phyloP scores from a whole-genome alignment of 2,329 filamentous ascomycete species.

The Chrysosporium queenslandicum region DNA sequence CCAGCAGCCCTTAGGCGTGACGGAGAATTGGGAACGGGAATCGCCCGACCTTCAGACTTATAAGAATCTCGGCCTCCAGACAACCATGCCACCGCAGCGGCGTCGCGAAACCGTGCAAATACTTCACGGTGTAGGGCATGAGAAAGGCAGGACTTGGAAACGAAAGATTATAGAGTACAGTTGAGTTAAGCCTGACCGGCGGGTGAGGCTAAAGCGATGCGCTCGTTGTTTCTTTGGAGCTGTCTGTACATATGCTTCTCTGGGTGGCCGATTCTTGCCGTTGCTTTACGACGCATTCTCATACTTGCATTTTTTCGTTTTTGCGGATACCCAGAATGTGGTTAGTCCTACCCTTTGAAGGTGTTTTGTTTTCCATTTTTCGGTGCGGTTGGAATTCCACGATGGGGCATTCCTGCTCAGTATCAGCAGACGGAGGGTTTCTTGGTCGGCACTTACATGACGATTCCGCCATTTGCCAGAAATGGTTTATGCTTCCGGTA shows the following conservation, averaged over 20 bases:
- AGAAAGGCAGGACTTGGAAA: conserved; percentile 27
- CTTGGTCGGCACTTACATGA: no score
- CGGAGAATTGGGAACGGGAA: neutral
- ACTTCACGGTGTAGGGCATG: conserved; percentile 24
- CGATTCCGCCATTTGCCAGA: no score
- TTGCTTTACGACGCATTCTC: neutral
- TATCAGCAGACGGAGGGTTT: no score
- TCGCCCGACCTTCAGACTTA: neutral
- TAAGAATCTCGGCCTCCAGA: neutral
- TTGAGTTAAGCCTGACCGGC: conserved; percentile 13
- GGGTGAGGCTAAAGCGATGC: neutral
- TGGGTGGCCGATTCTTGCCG: neutral
- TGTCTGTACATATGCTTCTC: neutral
- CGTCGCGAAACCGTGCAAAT: conserved; percentile 27
- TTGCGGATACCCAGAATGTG: neutral
- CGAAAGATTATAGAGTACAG: conserved; percentile 31
- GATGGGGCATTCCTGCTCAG: neutral
- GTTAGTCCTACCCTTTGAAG: no score
- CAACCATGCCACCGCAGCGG: conserved; percentile 3
- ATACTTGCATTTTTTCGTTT: neutral
- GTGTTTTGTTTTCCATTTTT: neutral
- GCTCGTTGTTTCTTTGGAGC: neutral
- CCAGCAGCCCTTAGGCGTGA: neutral
- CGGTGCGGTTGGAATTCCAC: no score
- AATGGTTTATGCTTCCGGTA: no score